These are phyloP conservation scores for Candida odintsovae DNA, from an alignment of 805 yeast species.

Conservation along the genomic window DNA sequence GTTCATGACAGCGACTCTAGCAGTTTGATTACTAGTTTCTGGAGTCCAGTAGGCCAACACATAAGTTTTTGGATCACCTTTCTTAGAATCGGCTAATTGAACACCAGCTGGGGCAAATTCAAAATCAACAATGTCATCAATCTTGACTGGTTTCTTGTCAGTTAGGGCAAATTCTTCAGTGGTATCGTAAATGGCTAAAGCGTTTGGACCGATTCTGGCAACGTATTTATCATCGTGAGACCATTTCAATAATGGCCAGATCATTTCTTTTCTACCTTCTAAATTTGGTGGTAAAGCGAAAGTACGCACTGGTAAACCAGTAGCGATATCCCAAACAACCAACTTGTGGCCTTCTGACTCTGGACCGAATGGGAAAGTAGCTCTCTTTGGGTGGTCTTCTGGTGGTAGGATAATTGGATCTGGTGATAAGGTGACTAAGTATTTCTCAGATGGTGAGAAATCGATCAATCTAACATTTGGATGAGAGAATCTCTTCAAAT, in stretches of 20 bases:
- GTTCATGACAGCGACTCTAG: constrained; percentile 87
- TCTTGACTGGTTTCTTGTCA: constrained; percentile 79
- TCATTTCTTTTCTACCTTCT: constrained; percentile 59
- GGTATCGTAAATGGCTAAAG: constrained; percentile 84
- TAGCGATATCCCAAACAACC: constrained; percentile 85
- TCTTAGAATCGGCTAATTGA: constrained; percentile 50
- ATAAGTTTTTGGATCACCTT: constrained; percentile 50
- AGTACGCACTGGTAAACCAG: constrained; percentile 81
- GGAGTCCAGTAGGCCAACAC: constrained; percentile 96
- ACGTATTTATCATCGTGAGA: constrained; percentile 87
- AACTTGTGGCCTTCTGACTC: constrained; percentile 90
- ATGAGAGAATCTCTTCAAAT: constrained; percentile 75
- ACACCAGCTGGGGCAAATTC: constrained; percentile 93
- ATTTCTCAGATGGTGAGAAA: constrained; percentile 89
- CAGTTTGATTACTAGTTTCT: constrained; percentile 85
- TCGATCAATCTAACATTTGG: constrained; percentile 86
- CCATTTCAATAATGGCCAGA: constrained; percentile 98
- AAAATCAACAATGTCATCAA: constrained; percentile 82
- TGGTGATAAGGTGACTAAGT: constrained; percentile 83
- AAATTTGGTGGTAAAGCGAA: constrained; percentile 82
- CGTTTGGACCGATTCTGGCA: constrained; percentile 93
- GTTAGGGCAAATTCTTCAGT: constrained; percentile 66
- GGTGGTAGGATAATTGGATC: constrained; percentile 73
- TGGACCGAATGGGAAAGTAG: constrained; percentile 74
- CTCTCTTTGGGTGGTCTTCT: constrained; percentile 55